Conservation (phyloP, 2,329 filamentous ascomycete species). For the Aspergillus latus region DNA sequence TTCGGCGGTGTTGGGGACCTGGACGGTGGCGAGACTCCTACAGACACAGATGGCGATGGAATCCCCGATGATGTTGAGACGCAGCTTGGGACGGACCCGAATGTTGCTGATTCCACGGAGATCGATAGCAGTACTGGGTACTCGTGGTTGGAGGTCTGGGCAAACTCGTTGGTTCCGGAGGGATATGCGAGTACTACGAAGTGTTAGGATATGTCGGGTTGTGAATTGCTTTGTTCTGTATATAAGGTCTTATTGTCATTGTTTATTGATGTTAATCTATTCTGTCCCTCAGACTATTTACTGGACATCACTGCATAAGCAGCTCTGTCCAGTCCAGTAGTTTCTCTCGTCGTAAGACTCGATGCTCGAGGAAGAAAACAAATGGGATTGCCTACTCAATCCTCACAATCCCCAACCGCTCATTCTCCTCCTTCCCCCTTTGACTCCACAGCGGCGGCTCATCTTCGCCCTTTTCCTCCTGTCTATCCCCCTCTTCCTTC, state of each 20-base stretch:
- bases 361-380: too few relatives aligned
- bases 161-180: conserved; percentile 19
- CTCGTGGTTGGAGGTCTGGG: conserved; percentile 20
- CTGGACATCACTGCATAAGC: too few relatives aligned
- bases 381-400: neutral
- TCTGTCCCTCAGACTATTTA: too few relatives aligned
- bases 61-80: conserved; percentile 20
- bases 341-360: too few relatives aligned
- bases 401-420: conserved; percentile 56
- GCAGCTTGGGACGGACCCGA: conserved; percentile 19
- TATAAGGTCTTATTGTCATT: too few relatives aligned
- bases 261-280: too few relatives aligned
- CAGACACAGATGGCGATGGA: conserved; percentile 20
- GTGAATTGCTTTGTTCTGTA: too few relatives aligned
- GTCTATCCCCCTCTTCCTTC: conserved; percentile 62
- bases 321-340: too few relatives aligned
- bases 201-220: neutral
- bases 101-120: conserved; percentile 17
- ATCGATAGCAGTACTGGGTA: conserved; percentile 17
- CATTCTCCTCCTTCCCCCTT: conserved; percentile 59
- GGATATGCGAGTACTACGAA: neutral
- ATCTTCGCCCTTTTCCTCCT: conserved; percentile 62
- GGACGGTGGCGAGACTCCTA: conserved; percentile 10
- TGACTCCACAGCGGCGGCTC: conserved; percentile 61
- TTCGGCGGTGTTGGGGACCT: conserved; percentile 19